Evolutionary conservation across 345 rosid species (phyloP), one percentile per base, ranked within the genome.

Genomic region (Reutealis trisperma): DNA sequence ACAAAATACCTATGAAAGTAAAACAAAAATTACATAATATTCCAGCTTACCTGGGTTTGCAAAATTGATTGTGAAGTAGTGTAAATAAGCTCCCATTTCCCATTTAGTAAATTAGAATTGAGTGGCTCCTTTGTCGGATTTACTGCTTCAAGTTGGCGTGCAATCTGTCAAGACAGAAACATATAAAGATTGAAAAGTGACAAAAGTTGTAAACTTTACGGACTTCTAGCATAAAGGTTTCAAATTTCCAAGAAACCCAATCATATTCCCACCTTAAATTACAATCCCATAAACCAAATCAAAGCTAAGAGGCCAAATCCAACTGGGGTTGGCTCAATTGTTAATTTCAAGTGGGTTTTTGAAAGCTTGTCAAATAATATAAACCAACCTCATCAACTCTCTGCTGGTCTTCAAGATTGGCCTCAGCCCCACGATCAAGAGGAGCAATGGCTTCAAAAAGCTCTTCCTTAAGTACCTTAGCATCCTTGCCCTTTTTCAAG

Each of bases 11-110:
- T 22, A 54, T 18, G n/a, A 70, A 14, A 19, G 5, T 2, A 19
- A 76, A 32, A 49, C 58, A 25, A 59, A 37, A 32, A 25, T 25
- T 15, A 5, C 70, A 55, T 0, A 1, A n/a, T n/a, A 55, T 13
- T 12, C 24, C 25, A 30, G 37, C 58, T 70, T 63, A 93, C 98
- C 92, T 92, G 80, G 21, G 93, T 93, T 73, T 93, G 97, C 75
- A 93, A 78, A 81, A 95, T 92, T 3, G 97, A 93, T 66, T 81
- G 82, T 55, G 98, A 95, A 45, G 99, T 95, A 18, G 99, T 95
- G 75, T 90, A 93, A 66, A 93, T 80, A 74, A 95, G 98, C 86
- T 95, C 97, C 98, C 99, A 93, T 83, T 95, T 93, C 37, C 98
- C 97, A 88, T 89, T 81, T 9, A 93, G 42, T 24, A 93, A 87